A percentile compares a stretch with the other conserved stretches of the same genome.
These are phyloP conservation scores for Dovyalis caffra DNA, from an alignment of 345 rosid species.

Conservation along the genomic window DNA sequence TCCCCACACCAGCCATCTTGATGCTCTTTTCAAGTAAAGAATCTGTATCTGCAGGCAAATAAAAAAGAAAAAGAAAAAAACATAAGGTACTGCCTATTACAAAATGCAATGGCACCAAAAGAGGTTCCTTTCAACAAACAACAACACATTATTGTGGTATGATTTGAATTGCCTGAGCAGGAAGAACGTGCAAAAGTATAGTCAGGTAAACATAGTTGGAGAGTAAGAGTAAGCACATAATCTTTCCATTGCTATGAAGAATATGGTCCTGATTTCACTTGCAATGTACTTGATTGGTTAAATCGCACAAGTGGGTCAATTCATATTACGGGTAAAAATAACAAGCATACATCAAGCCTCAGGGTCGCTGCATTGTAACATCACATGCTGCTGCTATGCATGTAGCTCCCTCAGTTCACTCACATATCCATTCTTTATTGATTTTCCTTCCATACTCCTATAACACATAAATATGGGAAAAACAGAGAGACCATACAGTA, in stretches of 20 bases:
- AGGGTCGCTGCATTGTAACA: neutral
- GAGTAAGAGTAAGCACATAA: neutral
- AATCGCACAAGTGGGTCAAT: neutral
- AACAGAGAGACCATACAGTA: neutral
- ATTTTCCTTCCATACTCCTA: neutral
- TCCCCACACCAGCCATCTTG: constrained; percentile 22
- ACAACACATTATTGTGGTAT: neutral
- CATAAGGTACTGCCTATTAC: neutral
- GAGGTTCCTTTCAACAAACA: neutral
- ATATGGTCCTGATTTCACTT: neutral
- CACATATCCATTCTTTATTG: neutral
- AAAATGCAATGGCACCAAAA: neutral
- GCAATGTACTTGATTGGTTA: neutral
- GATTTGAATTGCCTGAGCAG: neutral
- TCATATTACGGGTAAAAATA: neutral
- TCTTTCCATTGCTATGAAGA: neutral
- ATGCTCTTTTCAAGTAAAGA: constrained; percentile 33
- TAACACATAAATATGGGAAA: neutral
- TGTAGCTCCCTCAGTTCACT: neutral
- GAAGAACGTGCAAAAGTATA: neutral
- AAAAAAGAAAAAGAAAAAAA: neutral
- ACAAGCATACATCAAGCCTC: neutral
- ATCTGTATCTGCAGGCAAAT: constrained; percentile 33
- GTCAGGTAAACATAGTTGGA: neutral
- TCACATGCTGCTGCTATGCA: neutral